These are phyloP conservation scores for Osmanthus fragrans DNA, from an alignment of 257 asterid species.

Conservation along the genomic window DNA sequence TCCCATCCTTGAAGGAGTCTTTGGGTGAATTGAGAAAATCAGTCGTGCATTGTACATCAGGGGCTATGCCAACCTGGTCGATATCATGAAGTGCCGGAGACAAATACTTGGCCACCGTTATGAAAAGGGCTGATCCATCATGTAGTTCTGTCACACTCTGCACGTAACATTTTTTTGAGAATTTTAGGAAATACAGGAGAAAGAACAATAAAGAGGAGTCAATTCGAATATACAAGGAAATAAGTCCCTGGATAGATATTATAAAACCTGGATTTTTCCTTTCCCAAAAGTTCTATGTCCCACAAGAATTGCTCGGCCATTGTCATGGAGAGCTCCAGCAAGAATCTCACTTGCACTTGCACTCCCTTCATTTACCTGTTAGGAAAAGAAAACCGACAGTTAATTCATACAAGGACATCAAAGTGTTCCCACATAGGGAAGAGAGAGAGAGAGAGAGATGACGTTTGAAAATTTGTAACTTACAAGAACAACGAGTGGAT, in stretches of 20 bases:
- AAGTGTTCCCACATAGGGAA: neutral
- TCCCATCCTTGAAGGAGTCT: conserved; percentile 40
- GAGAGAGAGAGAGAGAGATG: neutral
- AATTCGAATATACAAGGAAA: neutral
- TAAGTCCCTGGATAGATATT: neutral
- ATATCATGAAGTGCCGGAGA: conserved; percentile 94
- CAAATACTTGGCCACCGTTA: conserved; percentile 85
- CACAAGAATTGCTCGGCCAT: conserved; percentile 83
- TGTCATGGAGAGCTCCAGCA: conserved; percentile 95
- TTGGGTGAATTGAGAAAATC: conserved; percentile 58
- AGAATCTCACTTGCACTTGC: conserved; percentile 98
- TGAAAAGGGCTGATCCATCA: conserved; percentile 90
- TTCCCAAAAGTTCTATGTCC: conserved; percentile 90
- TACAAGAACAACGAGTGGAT: conserved; percentile 91
- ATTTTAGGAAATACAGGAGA: neutral
- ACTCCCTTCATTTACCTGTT: conserved; percentile 90
- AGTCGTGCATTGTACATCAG: conserved; percentile 77
- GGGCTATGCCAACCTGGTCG: conserved; percentile 87
- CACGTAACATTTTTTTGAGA: conserved; percentile 11
- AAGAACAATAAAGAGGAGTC: neutral
- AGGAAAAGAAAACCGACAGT: neutral
- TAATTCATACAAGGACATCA: neutral
- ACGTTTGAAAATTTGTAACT: conserved; percentile 22
- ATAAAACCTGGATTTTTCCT: conserved; percentile 90
- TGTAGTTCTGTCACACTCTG: conserved; percentile 90